phyloP scores from a whole-genome alignment of 306 rosid genomes.

The Fragaria ananassa region DNA sequence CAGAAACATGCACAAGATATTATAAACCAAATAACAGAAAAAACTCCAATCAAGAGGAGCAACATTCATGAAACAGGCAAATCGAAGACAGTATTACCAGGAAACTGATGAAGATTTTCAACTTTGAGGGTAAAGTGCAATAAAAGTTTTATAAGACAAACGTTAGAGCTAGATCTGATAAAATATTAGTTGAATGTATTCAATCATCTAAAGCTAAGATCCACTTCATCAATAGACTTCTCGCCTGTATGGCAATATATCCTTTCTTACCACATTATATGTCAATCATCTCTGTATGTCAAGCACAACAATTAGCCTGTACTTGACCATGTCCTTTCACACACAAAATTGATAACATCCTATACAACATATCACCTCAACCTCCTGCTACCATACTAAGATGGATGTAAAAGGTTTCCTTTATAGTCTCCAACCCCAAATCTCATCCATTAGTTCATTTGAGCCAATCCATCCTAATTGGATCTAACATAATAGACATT shows the following conservation, averaged over 20 bases:
- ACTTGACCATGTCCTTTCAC: neutral
- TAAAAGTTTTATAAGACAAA: neutral
- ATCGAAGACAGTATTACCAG: neutral
- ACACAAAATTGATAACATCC: neutral
- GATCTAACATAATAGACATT: conserved; percentile 4
- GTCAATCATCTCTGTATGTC: neutral
- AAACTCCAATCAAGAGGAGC: neutral
- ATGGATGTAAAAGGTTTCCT: conserved; percentile 1
- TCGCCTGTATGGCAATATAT: neutral
- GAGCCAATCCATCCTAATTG: conserved; percentile 11
- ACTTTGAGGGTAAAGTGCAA: neutral
- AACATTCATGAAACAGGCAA: neutral
- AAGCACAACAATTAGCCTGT: neutral
- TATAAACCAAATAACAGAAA: neutral
- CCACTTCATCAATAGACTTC: neutral
- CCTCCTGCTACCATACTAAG: conserved; percentile 1
- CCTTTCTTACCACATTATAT: neutral
- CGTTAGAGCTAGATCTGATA: neutral
- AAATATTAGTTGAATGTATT: neutral
- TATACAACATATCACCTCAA: neutral
- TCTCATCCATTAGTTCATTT: neutral
- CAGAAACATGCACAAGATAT: neutral
- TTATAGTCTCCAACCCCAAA: conserved; percentile 6
- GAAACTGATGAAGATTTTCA: neutral
- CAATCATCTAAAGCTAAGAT: neutral